Evolutionary conservation across 441 rosid species (phyloP).

Genomic region (Biscutella laevigata): DNA sequence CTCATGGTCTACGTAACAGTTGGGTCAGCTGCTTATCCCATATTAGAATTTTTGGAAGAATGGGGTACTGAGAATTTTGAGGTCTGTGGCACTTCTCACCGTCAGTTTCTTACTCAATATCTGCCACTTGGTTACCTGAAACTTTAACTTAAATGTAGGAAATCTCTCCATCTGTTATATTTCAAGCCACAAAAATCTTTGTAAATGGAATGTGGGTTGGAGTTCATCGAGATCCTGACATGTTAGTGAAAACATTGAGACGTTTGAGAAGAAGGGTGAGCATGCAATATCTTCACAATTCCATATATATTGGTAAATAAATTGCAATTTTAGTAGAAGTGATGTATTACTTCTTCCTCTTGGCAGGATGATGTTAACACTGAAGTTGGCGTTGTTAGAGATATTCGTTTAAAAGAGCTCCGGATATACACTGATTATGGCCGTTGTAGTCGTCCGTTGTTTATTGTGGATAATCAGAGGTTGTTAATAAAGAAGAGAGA

Average conservation of each 20-base stretch:
- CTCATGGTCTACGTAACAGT: constrained; percentile 96
- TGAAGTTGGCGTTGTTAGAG: constrained; percentile 97
- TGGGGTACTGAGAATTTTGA: constrained; percentile 98
- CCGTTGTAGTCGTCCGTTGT: constrained; percentile 94
- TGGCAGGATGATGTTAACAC: constrained; percentile 91
- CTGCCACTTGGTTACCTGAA: constrained; percentile 15
- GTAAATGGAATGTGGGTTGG: constrained; percentile 99
- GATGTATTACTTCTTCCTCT: constrained; percentile 12
- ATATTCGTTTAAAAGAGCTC: constrained; percentile 76
- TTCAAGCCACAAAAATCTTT: constrained; percentile 90
- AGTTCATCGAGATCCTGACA: constrained; percentile 92
- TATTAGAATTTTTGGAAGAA: constrained; percentile 83
- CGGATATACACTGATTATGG: constrained; percentile 96
- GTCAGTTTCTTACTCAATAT: constrained; percentile 7
- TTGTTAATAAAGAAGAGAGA: constrained; percentile 84
- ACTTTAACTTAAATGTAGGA: constrained; percentile 41
- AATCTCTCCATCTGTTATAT: constrained; percentile 97
- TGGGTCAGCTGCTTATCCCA: constrained; percentile 91
- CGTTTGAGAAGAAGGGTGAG: constrained; percentile 82
- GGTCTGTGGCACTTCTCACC: constrained; percentile 37
- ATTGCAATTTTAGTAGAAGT: not conserved
- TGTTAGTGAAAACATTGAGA: constrained; percentile 91
- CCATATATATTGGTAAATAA: not conserved
- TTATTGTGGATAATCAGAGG: constrained; percentile 90
- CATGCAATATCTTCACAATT: constrained; percentile 9